Base-by-base conservation (phyloP, 768 basidiomycete genomes). In the Dioszegia aurantiaca region DNA sequence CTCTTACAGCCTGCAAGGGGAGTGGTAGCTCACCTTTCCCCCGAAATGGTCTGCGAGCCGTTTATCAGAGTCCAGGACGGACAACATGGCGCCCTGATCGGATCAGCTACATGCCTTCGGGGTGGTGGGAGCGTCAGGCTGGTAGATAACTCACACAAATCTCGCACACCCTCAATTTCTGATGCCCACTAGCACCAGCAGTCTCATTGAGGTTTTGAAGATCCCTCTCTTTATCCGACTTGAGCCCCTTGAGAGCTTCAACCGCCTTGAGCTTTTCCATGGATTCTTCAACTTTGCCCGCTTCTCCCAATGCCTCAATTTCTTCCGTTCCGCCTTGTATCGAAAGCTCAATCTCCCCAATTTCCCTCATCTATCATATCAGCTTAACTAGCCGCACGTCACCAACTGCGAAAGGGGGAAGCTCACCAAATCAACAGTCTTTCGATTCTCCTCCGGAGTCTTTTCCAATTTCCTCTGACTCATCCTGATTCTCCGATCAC, bases 31-130 rank as follows among this genome's bases (percentile, higher is more conserved):
- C 70, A 90, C 94, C 82, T 99, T 99, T 71, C 95, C 95, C 78
- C 95, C 95, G 81, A 99, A 99, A 78, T 99, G 95, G 81, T 99
- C 95, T 51, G 95, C 95, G 60, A 99, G 81, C 76, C 95, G 91
- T 76, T 94, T 86, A 81, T 99, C 95, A 58, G 94, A 97, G 79
- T 99, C 95, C 46, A 98, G 82, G 36, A 99, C 90, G 16, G 90
- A 94, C 43, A 99, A 83, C 81, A 98, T 98, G n/a, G 95, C 95
- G 69, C 95, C 70, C 69, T 70, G 27, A 16, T 3, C 12, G 28
- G 14, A 45, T 60, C 59, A 53, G 58, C 49, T 31, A 14, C 19
- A 2, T 46, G 23, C n/a, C n/a, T n/a, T n/a, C n/a, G n/a, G n/a
- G n/a, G n/a, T n/a, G n/a, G n/a, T n/a, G n/a, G n/a, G n/a, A n/a